These are phyloP conservation scores for Hyaloscypha bicolor DNA, from an alignment of 495 filamentous ascomycete species.

Conservation along the genomic window DNA sequence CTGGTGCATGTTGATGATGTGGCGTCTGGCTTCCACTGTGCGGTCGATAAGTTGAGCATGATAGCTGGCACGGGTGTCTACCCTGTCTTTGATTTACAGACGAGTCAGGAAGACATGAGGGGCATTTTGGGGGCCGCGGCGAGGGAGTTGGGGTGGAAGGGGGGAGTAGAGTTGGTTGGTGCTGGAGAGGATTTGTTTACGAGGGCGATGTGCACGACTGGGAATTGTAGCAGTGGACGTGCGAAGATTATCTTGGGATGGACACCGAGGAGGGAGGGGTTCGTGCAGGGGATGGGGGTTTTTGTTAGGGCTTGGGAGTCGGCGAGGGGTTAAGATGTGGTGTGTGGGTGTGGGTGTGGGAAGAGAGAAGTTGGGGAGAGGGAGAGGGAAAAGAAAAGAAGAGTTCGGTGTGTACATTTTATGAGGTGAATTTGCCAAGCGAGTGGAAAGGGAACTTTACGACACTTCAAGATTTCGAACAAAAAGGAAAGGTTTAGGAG, in stretches of 20 bases:
- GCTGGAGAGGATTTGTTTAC: constrained; percentile 33
- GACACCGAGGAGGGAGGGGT: constrained; percentile 37
- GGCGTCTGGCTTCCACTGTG: constrained; percentile 36
- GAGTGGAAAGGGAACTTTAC: too few relatives aligned
- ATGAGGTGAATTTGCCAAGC: too few relatives aligned
- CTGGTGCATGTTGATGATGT: constrained; percentile 46
- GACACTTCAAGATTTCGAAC: too few relatives aligned
- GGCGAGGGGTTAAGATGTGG: not conserved
- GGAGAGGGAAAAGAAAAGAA: too few relatives aligned
- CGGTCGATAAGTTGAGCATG: constrained; percentile 40
- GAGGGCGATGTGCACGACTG: constrained; percentile 35
- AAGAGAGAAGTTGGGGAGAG: not conserved
- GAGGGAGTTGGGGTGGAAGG: constrained; percentile 34
- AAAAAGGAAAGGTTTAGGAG: too few relatives aligned
- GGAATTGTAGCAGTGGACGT: constrained; percentile 33
- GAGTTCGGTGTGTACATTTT: too few relatives aligned
- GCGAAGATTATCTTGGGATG: constrained; percentile 44
- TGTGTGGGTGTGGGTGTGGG: not conserved
- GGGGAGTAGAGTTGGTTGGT: constrained; percentile 33
- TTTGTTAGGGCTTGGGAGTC: constrained; percentile 20
- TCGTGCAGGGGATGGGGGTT: constrained; percentile 23
- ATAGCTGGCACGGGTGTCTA: constrained; percentile 38
- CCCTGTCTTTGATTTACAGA: constrained; percentile 47
- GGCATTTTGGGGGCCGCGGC: constrained; percentile 31
- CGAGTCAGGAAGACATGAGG: constrained; percentile 36